Evolutionary conservation across 345 rosid species (phyloP).

Genomic region (Odontarrhena argentea): DNA sequence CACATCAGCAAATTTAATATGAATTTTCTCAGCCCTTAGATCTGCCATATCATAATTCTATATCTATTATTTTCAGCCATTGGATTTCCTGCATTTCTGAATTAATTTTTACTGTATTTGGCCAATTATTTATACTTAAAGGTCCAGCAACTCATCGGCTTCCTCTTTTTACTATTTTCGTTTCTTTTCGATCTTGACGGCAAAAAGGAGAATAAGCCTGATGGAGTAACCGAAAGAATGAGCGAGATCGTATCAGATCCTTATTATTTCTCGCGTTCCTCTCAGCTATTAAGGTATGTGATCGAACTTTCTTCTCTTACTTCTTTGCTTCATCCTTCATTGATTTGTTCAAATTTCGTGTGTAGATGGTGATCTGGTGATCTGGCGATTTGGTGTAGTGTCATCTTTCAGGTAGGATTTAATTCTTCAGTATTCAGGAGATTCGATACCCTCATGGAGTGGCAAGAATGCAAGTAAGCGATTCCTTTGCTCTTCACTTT

Average conservation of each 20-base stretch:
- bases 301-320: not conserved
- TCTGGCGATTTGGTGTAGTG: slow-evolving; percentile 62
- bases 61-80: slow-evolving; percentile 42
- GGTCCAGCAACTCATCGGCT: too few relatives aligned
- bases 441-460: slow-evolving; percentile 60
- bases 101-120: too few relatives aligned
- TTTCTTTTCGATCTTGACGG: not conserved
- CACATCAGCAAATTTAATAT: too few relatives aligned
- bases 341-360: slow-evolving; percentile 16
- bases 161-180: too few relatives aligned
- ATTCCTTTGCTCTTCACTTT: not conserved
- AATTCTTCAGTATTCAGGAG: slow-evolving; percentile 5
- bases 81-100: too few relatives aligned
- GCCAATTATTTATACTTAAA: too few relatives aligned
- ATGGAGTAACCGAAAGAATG: slow-evolving; percentile 47
- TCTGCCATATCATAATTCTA: too few relatives aligned
- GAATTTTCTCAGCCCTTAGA: too few relatives aligned
- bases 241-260: slow-evolving; percentile 68
- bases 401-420: slow-evolving; percentile 63
- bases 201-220: slow-evolving; percentile 38
- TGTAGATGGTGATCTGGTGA: slow-evolving; percentile 52
- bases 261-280: slow-evolving; percentile 61
- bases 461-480: slow-evolving; percentile 95
- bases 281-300: slow-evolving; percentile 59
- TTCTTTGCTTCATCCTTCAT: slow-evolving; percentile 17